Percentiles rank a stretch among this genome's conserved stretches.
Conservation (phyloP, 1,139 yeast species). For the Spathaspora jeffriesii region DNA sequence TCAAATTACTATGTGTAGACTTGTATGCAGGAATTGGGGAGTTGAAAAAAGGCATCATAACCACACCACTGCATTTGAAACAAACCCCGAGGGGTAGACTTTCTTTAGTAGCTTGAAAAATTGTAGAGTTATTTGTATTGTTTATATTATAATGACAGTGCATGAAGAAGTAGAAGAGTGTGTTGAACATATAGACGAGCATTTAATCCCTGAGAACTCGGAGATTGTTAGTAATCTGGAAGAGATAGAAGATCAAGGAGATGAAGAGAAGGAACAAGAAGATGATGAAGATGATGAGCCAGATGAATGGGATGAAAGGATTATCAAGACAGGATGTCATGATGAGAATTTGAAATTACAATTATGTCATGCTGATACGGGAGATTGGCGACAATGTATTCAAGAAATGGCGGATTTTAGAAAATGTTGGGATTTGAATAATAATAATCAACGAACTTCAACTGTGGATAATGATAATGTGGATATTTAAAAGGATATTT, state of each 20-base stretch:
- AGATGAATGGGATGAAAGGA: conserved; percentile 76
- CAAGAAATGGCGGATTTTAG: conserved; percentile 68
- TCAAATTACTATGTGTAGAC: background rate
- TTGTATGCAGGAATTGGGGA: background rate
- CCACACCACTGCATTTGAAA: background rate
- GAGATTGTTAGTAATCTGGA: background rate
- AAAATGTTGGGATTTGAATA: conserved; percentile 64
- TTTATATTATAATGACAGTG: background rate
- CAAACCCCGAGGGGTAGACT: background rate
- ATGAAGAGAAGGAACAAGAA: background rate
- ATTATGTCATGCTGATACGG: conserved; percentile 76
- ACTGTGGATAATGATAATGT: conserved; percentile 40
- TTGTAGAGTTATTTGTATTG: background rate
- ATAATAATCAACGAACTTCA: conserved; percentile 55
- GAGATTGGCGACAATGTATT: conserved; percentile 76
- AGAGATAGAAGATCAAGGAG: background rate
- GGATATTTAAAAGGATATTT: background rate
- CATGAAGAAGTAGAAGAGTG: conserved; percentile 1
- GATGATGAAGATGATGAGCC: conserved; percentile 54
- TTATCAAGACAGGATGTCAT: conserved; percentile 73
- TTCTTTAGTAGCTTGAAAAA: no score
- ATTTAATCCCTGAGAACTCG: background rate
- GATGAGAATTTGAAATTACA: conserved; percentile 67
- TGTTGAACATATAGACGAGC: background rate
- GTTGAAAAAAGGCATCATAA: background rate